Evolutionary conservation across 768 basidiomycete species (phyloP), one percentile per base, ranked within the genome.

Genomic region (Rubroboletus pulcherrimus): DNA sequence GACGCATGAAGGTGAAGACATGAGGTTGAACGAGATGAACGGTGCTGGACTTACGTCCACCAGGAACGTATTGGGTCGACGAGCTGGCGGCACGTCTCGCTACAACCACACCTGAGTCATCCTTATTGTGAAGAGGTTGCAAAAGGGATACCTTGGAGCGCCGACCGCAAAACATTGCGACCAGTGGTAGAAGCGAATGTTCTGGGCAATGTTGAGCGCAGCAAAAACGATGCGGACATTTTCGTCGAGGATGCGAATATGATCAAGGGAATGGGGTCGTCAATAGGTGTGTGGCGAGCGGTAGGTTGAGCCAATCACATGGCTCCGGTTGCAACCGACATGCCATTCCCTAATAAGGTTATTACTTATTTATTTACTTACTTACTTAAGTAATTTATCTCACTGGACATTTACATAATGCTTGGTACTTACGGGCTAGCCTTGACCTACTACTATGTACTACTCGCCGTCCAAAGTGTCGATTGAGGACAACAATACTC

Each of bases 11-110:
- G 21, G 0, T 62, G 34, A 51, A 47, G n/a, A 45, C 8, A 21
- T 30, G 41, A 17, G 10, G 17, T n/a, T 37, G 2, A 26, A 54
- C 37, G 15, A 15, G 17, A 50, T 31, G 11, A 19, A 42, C 7
- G 33, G 24, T 24, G 29, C 1, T 17, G 17, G 24, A 84, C 86
- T 65, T 68, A 87, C 86, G 86, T 65, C 87, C 86, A 57, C 87
- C 87, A 46, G 87, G 85, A 61, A 87, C 80, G 59, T 87, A 87
- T 55, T 69, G 62, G 5, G 67, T 55, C 5, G 64, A 59, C 17
- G 70, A 63, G 48, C 73, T 74, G 53, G 73, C 72, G 21, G 75
- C 65, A 64, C 73, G 68, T 70, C 78, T 73, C 53, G 69, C 79
- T 81, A 45, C n/a, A 34, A 24, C n/a, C 33, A 34, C 12, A 37